Base-by-base conservation (phyloP, 306 rosid species). In the Vigna reflexopilosa region DNA sequence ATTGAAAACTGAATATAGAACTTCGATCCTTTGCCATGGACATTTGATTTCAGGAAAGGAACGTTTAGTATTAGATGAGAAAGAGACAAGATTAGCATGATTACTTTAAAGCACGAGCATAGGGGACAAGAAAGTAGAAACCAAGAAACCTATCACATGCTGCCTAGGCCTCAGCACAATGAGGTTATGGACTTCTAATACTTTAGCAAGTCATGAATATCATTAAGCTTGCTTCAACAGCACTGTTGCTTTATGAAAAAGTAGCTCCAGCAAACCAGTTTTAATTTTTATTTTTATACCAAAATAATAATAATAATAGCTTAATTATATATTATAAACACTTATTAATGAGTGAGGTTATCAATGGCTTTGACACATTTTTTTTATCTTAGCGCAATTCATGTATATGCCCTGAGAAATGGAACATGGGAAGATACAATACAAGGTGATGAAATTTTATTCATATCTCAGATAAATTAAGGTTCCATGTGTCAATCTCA, bases 1-100 rank as follows among this genome's bases (percentile, higher is more conserved):
- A 63, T 2, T 68, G 88, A 73, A 89, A 82, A 57, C 84, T 81
- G 67, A 78, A 80, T 15, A 79, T 45, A 70, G 74, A 70, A 61
- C 55, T 75, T 59, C 51, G 72, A 78, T 82, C 79, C 76, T 75
- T 84, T 65, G 84, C 90, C 94, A 89, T 90, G 80, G 61, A 83
- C 73, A 52, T 59, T 49, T 20, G 75, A 49, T 42, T 42, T 48
- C 7, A 42, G 47, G 16, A 22, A 49, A 62, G 9, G 30, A 63
- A 54, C 9, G 47, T 16, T 59, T 28, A 30, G 32, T 16, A 45
- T 44, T 59, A 69, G 63, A 67, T 68, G 56, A 52, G 49, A 72
- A 61, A 34, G 69, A 26, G 66, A 57, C 38, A 69, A 40, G 24
- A 20, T 49, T 61, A 36, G 38, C 16, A 13, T 81, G 32, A 36